These are phyloP conservation scores for Staphylotrichum longicolle DNA, from an alignment of 495 filamentous ascomycete genomes.

Conservation along the genomic window DNA sequence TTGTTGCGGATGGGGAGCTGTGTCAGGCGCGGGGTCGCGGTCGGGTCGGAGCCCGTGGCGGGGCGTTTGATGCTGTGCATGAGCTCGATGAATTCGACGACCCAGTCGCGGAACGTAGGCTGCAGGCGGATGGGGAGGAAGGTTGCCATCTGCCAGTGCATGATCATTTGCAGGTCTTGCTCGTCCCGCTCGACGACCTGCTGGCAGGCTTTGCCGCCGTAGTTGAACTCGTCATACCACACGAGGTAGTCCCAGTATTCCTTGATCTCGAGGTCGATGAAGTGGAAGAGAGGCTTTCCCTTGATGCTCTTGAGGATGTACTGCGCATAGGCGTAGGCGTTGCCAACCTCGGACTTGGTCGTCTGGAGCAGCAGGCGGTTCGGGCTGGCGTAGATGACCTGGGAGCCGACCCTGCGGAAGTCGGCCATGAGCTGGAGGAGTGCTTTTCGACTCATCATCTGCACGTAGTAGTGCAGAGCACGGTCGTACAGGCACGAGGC, in stretches of 20 bases:
- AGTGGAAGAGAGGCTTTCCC: slow-evolving; percentile 91
- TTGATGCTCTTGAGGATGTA: slow-evolving; percentile 97
- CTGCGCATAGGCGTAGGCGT: slow-evolving; percentile 93
- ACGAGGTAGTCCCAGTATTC: slow-evolving; percentile 99
- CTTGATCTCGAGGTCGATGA: slow-evolving; percentile 95
- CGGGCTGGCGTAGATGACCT: slow-evolving; percentile 85
- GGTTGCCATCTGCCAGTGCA: slow-evolving; percentile 95
- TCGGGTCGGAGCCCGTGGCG: slow-evolving; percentile 43
- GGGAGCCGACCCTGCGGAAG: slow-evolving; percentile 91
- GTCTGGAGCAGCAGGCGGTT: slow-evolving; percentile 92
- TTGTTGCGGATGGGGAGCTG: slow-evolving; percentile 59
- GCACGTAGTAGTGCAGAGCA: slow-evolving; percentile 95
- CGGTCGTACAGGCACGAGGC: slow-evolving; percentile 93
- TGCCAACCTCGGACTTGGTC: slow-evolving; percentile 93
- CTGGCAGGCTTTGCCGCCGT: slow-evolving; percentile 87
- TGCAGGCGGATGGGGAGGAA: slow-evolving; percentile 83
- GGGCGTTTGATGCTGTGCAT: slow-evolving; percentile 85
- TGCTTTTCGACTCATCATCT: slow-evolving; percentile 95
- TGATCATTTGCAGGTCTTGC: slow-evolving; percentile 86
- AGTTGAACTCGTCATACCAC: slow-evolving; percentile 99
- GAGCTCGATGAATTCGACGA: slow-evolving; percentile 90
- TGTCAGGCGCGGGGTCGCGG: slow-evolving; percentile 69
- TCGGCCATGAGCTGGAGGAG: slow-evolving; percentile 96
- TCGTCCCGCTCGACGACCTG: slow-evolving; percentile 78
- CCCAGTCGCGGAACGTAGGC: slow-evolving; percentile 83